Evolutionary conservation across 768 basidiomycete species (phyloP).

Genomic region (Tricholoma sp.): DNA sequence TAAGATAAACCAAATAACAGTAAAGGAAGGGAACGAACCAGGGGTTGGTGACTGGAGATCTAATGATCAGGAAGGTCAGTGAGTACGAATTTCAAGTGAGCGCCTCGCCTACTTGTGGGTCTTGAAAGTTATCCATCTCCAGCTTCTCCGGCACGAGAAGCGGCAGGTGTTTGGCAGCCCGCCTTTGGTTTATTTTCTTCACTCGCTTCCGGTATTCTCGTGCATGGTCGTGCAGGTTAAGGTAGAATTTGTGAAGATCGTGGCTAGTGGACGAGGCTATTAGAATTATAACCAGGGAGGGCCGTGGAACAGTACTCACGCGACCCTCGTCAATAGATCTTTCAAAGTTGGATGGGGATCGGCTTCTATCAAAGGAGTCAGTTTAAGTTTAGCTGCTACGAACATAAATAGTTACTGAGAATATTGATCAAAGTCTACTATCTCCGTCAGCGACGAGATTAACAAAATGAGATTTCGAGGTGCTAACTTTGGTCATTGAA

Average conservation of each 20-base stretch:
- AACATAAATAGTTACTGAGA: slow-evolving; percentile 11
- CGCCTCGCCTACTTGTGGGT: slow-evolving; percentile 24
- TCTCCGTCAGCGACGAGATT: neutral
- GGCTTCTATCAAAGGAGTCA: slow-evolving; percentile 13
- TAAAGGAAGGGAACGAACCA: slow-evolving; percentile 3
- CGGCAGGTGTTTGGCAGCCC: slow-evolving; percentile 10
- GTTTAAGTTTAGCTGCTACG: neutral
- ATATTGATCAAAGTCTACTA: slow-evolving; percentile 17
- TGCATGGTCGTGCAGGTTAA: slow-evolving; percentile 22
- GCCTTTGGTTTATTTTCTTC: slow-evolving; percentile 13
- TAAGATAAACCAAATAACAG: neutral
- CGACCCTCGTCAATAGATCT: slow-evolving; percentile 25
- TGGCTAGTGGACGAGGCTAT: slow-evolving; percentile 17
- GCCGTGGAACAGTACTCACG: slow-evolving; percentile 13
- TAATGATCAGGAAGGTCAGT: neutral
- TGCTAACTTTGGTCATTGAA: slow-evolving; percentile 32
- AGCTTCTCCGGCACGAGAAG: slow-evolving; percentile 8
- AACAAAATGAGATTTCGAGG: neutral
- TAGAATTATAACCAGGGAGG: neutral
- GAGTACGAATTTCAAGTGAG: neutral
- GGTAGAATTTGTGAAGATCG: slow-evolving; percentile 26
- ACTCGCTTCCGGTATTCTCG: slow-evolving; percentile 21
- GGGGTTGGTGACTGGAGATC: slow-evolving; percentile 13
- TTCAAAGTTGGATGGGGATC: slow-evolving; percentile 25
- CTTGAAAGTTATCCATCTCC: slow-evolving; percentile 36